Evolutionary conservation across 441 rosid species (phyloP), one percentile per base, ranked within the genome.

Genomic region (Eutrema salsugineum): DNA sequence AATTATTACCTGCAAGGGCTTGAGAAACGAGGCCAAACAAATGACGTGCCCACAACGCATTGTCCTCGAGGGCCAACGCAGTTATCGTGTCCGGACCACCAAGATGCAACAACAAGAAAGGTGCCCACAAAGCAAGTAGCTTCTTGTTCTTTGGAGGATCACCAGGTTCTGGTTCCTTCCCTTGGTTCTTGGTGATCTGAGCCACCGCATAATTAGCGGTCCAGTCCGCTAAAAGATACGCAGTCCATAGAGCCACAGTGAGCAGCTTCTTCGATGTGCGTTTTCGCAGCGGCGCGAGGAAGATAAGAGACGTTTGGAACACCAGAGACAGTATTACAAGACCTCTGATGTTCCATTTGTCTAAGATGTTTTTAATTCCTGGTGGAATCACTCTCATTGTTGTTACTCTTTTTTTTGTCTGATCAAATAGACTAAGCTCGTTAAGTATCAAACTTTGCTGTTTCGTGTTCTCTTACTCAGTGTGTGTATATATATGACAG

Each of bases 71-170:
- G 20, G 93, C 78, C 36, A 84, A 73, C 5, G 89, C 89, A 8
- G 93, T 85, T n/a, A 88, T 86, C 5, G 91, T 83, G 77, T 82
- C 93, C 1, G 93, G 91, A 6, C 91, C 89, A 12, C 93, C 93
- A n/a, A 85, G 91, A 62, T 88, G 93, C 5, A 88, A 48, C 47
- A 88, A 51, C 51, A 88, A 86, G 46, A 86, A 86, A 0, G 91
- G 91, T 15, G 85, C 85, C 93, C 93, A 88, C 50, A 88, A 70
- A 5, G 88, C 89, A 27, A 85, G 66, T 38, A 88, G 76, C 55
- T 76, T 70, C 71, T 76, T 75, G 53, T 75, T 68, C 68, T 43
- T 16, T n/a, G 70, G 74, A 44, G 70, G 74, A 24, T 61, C 78
- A 43, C 2, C 71, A 6, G 17, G 48, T 57, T 76, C 12, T 12